These are phyloP conservation scores for Dictyostelium intermedium DNA, from an alignment of 78 protist genomes.

Conservation along the genomic window DNA sequence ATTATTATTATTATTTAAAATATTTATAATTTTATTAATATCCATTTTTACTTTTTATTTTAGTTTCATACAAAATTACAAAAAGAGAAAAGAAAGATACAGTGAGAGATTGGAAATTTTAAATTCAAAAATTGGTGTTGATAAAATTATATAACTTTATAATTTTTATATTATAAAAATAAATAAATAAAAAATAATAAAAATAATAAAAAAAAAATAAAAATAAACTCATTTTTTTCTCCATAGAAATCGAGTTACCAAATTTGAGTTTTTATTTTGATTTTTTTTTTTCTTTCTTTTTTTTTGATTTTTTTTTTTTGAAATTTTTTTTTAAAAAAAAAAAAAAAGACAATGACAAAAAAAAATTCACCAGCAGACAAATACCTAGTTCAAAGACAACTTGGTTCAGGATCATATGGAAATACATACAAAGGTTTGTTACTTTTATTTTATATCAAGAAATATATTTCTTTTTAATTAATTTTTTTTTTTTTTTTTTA, in stretches of 20 bases:
- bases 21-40: too few relatives aligned
- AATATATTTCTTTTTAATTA: background rate
- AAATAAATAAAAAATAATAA: background rate
- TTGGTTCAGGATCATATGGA: background rate
- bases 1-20: background rate
- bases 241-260: background rate
- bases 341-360: background rate
- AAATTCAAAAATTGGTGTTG: background rate
- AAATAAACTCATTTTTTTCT: background rate
- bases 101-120: background rate
- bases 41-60: too few relatives aligned
- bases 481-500: background rate
- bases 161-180: background rate
- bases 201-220: background rate
- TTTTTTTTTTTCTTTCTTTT: too few relatives aligned
- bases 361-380: background rate
- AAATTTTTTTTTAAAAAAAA: background rate
- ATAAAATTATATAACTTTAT: background rate
- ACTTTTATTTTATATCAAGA: too few relatives aligned
- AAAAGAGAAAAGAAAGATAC: conserved; percentile 11
- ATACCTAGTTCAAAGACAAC: background rate
- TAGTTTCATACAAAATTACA: conserved; percentile 2
- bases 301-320: background rate
- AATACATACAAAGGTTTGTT: background rate
- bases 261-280: background rate